phyloP scores from a whole-genome alignment of 495 filamentous ascomycete species.

The Penicillium flavigenum region DNA sequence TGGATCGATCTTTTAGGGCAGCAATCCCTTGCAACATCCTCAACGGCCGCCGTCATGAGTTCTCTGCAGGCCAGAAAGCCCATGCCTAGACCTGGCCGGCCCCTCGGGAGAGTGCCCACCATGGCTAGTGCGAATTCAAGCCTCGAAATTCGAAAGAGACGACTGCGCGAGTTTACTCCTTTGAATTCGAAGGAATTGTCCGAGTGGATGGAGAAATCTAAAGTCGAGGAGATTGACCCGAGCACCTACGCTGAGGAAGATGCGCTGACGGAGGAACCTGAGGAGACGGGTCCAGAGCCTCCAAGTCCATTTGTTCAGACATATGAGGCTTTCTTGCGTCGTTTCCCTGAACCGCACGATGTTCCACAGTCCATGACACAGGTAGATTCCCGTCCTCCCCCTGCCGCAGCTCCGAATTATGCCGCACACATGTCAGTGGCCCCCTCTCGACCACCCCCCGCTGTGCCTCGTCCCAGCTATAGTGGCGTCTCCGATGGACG shows the following conservation, averaged over 20 bases:
- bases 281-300: slow-evolving; percentile 35
- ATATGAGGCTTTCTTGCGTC: slow-evolving; percentile 77
- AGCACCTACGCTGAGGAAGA: slow-evolving; percentile 44
- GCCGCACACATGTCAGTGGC: slow-evolving; percentile 44
- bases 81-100: slow-evolving; percentile 42
- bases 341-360: slow-evolving; percentile 70
- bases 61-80: slow-evolving; percentile 42
- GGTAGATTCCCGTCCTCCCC: slow-evolving; percentile 29
- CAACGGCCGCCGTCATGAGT: slow-evolving; percentile 52
- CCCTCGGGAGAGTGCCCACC: slow-evolving; percentile 51
- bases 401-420: slow-evolving; percentile 34
- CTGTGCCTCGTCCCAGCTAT: slow-evolving; percentile 81
- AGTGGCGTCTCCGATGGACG: slow-evolving; percentile 77
- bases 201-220: slow-evolving; percentile 59
- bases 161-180: slow-evolving; percentile 57
- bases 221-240: slow-evolving; percentile 52
- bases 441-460: slow-evolving; percentile 71
- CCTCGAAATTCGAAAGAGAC: slow-evolving; percentile 53
- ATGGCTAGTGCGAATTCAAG: slow-evolving; percentile 54
- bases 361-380: slow-evolving; percentile 75
- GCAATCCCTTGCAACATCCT: slow-evolving; percentile 60
- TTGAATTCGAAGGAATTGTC: slow-evolving; percentile 61
- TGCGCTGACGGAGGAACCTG: slow-evolving; percentile 37
- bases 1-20: slow-evolving; percentile 78
- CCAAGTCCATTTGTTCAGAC: slow-evolving; percentile 50